These are phyloP conservation scores for Penicillium cosmopolitanum DNA, from an alignment of 495 filamentous ascomycete species.

Conservation along the genomic window DNA sequence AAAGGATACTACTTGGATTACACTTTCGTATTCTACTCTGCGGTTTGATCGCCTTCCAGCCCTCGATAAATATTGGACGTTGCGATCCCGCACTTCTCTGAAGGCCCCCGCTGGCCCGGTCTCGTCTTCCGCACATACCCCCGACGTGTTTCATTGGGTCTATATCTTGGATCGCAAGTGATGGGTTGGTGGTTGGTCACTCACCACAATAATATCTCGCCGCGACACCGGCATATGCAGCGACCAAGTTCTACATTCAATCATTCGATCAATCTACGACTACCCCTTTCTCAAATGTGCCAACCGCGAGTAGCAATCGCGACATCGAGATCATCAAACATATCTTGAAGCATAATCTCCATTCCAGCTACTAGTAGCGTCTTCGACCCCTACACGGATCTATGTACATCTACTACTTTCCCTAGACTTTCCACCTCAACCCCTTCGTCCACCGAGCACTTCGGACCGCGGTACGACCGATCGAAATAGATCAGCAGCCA, in stretches of 20 bases:
- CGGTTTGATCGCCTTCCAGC: slow-evolving; percentile 37
- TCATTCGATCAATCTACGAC: not conserved
- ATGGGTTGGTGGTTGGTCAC: not conserved
- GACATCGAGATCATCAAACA: not conserved
- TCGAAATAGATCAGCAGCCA: slow-evolving; percentile 19
- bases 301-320: not conserved
- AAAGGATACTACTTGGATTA: slow-evolving; percentile 38
- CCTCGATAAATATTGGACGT: slow-evolving; percentile 34
- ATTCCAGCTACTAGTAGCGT: not conserved
- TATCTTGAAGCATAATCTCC: not conserved
- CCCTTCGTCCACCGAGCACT: not conserved
- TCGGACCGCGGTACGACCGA: not conserved
- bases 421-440: not conserved
- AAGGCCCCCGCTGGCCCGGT: slow-evolving; percentile 43
- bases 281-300: not conserved
- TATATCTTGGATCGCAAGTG: slow-evolving; percentile 43
- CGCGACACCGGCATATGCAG: too few relatives aligned
- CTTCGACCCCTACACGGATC: not conserved
- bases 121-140: slow-evolving; percentile 35
- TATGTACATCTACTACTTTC: not conserved
- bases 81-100: slow-evolving; percentile 38
- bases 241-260: too few relatives aligned
- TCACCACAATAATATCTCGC: too few relatives aligned
- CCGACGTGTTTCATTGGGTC: slow-evolving; percentile 48
- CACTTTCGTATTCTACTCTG: slow-evolving; percentile 42